Evolutionary conservation across 163 green algal species (phyloP).

Genomic region (Scenedesmus sp.): DNA sequence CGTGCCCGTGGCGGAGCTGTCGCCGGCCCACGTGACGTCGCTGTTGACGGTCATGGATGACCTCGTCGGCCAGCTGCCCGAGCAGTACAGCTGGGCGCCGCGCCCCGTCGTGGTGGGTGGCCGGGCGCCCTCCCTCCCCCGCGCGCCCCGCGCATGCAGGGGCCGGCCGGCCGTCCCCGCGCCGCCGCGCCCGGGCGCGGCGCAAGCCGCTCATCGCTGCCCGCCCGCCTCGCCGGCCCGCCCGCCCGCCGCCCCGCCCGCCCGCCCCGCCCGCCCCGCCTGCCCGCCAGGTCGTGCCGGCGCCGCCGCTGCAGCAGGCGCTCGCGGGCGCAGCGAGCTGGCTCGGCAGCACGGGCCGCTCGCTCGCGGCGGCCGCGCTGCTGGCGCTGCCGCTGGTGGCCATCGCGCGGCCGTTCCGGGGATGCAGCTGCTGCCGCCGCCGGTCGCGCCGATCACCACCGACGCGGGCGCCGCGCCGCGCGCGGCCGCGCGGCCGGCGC

Average conservation of each 20-base stretch:
- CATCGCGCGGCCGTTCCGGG: constrained; percentile 17
- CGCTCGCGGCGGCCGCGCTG: constrained; percentile 28
- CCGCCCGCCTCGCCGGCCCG: neutral
- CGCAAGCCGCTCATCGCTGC: no score
- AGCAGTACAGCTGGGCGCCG: constrained; percentile 61
- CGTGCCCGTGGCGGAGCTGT: constrained; percentile 20
- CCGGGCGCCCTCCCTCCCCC: no score
- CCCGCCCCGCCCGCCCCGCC: neutral
- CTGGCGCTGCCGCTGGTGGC: constrained; percentile 36
- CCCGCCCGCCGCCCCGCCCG: neutral
- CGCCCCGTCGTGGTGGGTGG: constrained; percentile 62
- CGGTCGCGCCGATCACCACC: neutral
- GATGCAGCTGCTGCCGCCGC: neutral
- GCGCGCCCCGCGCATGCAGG: no score
- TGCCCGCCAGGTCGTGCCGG: constrained; percentile 1
- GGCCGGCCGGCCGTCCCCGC: no score
- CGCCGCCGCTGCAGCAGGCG: neutral
- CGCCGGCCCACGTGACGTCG: constrained; percentile 56
- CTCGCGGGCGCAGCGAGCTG: neutral
- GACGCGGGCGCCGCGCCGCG: no score
- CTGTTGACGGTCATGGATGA: constrained; percentile 71
- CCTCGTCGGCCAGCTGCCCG: constrained; percentile 64
- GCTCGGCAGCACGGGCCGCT: neutral
- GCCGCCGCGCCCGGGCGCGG: no score
- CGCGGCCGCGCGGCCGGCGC: no score